A percentile compares a stretch with the other conserved stretches of the same genome.
phyloP scores from a whole-genome alignment of 352 stramenopile genomes.

The Phytophthora sp. region DNA sequence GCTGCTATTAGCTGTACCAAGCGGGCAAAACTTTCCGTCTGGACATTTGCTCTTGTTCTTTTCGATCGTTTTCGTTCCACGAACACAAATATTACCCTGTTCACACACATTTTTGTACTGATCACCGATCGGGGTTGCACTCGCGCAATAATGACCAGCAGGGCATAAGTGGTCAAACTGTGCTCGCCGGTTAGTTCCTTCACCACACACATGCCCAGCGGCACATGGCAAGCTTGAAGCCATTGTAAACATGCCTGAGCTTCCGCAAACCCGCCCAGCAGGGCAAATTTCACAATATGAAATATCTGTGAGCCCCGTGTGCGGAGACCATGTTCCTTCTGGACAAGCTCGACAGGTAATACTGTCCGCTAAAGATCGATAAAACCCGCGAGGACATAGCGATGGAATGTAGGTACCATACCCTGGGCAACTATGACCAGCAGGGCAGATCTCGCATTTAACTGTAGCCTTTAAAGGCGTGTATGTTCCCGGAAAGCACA shows the following conservation, averaged over 20 bases:
- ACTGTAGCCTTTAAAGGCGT: conserved; percentile 91
- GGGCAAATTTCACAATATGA: conserved; percentile 96
- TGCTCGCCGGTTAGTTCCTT: conserved; percentile 88
- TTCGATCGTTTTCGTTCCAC: conserved; percentile 89
- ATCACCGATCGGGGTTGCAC: conserved; percentile 77
- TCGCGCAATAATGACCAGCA: conserved; percentile 90
- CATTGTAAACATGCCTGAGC: conserved; percentile 88
- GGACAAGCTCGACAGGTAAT: conserved; percentile 96
- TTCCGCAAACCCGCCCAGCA: conserved; percentile 93
- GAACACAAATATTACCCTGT: conserved; percentile 89
- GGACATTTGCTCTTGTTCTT: conserved; percentile 93
- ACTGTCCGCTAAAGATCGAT: conserved; percentile 94
- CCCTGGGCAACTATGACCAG: conserved; percentile 92
- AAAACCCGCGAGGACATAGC: conserved; percentile 93
- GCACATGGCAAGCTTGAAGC: conserved; percentile 87
- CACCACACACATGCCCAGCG: conserved; percentile 94
- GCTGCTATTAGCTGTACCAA: conserved; percentile 85
- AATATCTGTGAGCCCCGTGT: conserved; percentile 93
- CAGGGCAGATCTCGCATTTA: conserved; percentile 92
- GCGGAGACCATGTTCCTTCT: conserved; percentile 94
- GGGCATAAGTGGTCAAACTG: conserved; percentile 95
- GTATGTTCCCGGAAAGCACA: conserved; percentile 98
- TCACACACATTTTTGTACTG: conserved; percentile 91
- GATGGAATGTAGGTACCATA: conserved; percentile 97
- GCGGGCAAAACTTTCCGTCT: conserved; percentile 93